phyloP scores from a whole-genome alignment of 2,329 filamentous ascomycete species.

The Aspergillus viridinutans region DNA sequence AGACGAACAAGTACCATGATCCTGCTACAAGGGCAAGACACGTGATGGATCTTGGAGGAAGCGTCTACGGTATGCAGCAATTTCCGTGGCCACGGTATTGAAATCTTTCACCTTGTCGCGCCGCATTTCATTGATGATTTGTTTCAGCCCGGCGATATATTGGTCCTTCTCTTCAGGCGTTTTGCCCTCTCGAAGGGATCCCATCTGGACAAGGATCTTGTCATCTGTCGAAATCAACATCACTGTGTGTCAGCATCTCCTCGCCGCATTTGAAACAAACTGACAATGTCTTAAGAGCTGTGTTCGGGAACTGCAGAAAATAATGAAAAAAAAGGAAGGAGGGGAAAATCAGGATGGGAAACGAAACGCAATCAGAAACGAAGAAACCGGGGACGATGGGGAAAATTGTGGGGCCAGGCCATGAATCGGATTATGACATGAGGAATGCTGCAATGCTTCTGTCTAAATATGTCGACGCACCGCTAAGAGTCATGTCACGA shows the following conservation, averaged over 20 bases:
- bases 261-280: conserved; percentile 14
- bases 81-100: conserved; percentile 45
- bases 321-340: conserved; percentile 7
- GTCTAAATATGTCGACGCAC: conserved; percentile 57
- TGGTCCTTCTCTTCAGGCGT: conserved; percentile 42
- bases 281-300: not conserved
- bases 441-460: conserved; percentile 18
- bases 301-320: not conserved
- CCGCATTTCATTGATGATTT: conserved; percentile 48
- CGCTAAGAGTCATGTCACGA: conserved; percentile 63
- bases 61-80: conserved; percentile 49
- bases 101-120: conserved; percentile 49
- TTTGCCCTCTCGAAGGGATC: conserved; percentile 43
- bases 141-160: conserved; percentile 45
- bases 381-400: not conserved
- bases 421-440: conserved; percentile 14
- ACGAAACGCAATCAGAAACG: conserved; percentile 10
- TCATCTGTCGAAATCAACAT: conserved; percentile 45
- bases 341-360: not conserved
- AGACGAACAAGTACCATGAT: not conserved
- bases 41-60: conserved; percentile 45
- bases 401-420: not conserved
- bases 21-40: conserved; percentile 43
- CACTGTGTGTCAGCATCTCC: conserved; percentile 38
- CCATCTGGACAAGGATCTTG: conserved; percentile 49